A percentile compares a stretch with the other conserved stretches of the same genome.
phyloP scores from a whole-genome alignment of 2,329 filamentous ascomycete genomes.

The Fusarium anguioides region DNA sequence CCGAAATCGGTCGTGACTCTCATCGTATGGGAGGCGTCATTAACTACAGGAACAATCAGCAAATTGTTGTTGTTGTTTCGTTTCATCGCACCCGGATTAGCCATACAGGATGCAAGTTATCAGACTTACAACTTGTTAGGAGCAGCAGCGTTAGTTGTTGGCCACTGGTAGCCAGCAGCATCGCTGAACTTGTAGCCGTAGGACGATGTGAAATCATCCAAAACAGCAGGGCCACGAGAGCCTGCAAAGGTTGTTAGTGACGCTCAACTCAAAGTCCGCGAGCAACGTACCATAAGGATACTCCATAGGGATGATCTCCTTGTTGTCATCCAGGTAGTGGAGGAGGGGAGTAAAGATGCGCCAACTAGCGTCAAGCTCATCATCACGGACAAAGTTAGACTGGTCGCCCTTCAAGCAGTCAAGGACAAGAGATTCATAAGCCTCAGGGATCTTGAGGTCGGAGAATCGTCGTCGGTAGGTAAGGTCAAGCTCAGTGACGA shows the following conservation, averaged over 20 bases:
- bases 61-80: conserved; percentile 11
- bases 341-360: conserved; percentile 97
- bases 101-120: conserved; percentile 27
- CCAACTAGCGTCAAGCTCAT: conserved; percentile 97
- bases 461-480: conserved; percentile 99
- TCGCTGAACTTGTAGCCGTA: conserved; percentile 99
- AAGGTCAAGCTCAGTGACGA: conserved; percentile 96
- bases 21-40: conserved; percentile 28
- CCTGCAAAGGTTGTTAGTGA: conserved; percentile 65
- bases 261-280: not conserved
- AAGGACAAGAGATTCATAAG: conserved; percentile 96
- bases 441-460: conserved; percentile 98
- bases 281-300: conserved; percentile 87
- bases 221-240: conserved; percentile 92
- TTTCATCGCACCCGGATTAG: conserved; percentile 13
- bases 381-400: conserved; percentile 98
- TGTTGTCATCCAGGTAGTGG: conserved; percentile 98
- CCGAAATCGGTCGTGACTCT: conserved; percentile 38
- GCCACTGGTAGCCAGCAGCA: conserved; percentile 95
- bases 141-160: conserved; percentile 75
- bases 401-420: conserved; percentile 99
- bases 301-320: conserved; percentile 99
- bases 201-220: conserved; percentile 97
- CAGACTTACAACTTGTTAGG: conserved; percentile 81
- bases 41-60: conserved; percentile 41